Conservation (phyloP, 192 early-diverging fungal species). For the Chytriomyces confervae region DNA sequence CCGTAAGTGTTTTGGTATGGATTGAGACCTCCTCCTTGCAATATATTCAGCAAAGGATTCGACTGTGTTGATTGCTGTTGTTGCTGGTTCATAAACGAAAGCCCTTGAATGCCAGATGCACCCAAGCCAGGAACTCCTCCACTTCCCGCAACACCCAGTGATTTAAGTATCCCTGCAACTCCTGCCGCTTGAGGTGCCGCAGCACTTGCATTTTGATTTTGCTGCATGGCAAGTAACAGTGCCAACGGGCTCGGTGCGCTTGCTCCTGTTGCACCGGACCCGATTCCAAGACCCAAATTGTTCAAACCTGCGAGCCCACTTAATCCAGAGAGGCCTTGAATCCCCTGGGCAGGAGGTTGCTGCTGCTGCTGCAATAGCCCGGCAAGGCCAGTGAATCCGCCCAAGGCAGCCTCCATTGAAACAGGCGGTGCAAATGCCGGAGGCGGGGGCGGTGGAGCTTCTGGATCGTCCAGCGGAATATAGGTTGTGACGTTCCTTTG, state of each 20-base stretch:
- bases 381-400: slow-evolving; percentile 5
- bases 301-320: slow-evolving; percentile 7
- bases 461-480: not conserved
- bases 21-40: not conserved
- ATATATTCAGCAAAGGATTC: not conserved
- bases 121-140: no score
- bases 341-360: not conserved
- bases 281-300: not conserved
- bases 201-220: not conserved
- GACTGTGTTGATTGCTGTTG: not conserved
- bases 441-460: not conserved
- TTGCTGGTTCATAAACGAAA: not conserved
- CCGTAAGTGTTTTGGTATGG: not conserved
- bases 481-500: not conserved
- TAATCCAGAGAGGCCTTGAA: not conserved
- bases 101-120: not conserved
- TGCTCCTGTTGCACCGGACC: not conserved
- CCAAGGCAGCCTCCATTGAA: not conserved
- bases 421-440: not conserved
- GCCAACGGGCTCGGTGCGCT: not conserved
- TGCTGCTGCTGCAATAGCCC: not conserved
- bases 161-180: slow-evolving; percentile 1
- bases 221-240: not conserved
- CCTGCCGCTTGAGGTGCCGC: not conserved
- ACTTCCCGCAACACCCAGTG: not conserved